Evolutionary conservation across 257 asterid genomes (phyloP), one percentile per base, ranked within the genome.

Genomic region (Forsythia suspensa): DNA sequence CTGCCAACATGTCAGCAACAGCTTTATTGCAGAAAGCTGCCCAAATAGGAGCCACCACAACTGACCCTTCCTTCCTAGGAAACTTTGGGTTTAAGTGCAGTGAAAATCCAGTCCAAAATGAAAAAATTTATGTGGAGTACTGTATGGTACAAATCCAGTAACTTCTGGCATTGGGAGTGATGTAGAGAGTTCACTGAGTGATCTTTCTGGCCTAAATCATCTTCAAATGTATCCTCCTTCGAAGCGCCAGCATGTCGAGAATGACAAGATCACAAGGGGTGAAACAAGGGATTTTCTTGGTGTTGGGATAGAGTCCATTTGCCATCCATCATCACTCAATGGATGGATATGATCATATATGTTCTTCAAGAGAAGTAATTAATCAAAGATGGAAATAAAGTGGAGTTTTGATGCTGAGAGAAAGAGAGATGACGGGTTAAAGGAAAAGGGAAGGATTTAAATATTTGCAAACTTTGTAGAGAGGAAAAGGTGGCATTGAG

Each of bases 281-380:
- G 90, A 91, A 84, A 95, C 98, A 3, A 92, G 98, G 87, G 98
- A 92, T 81, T 95, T 95, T 85, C 93, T 95, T 82, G 98, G 98
- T 6, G 98, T 94, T 82, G 97, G 98, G 71, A 85, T 86, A 29
- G 96, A 89, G 51, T 67, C 97, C 73, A 88, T 94, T 51, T 92
- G 96, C 86, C 93, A 85, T 81, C 97, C 95, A 74, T 77, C 97
- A 65, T 87, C 98, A 42, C 85, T 95, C 85, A 88, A 90, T 78
- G 96, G 95, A 83, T 95, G 96, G 98, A 87, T 91, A 76, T 94
- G 96, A 94, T 82, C 18, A 67, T 43, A 1, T 18, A 20, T 29
- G 48, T 6, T 39, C 52, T 59, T 70, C 11, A 48, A 13, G 57
- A 13, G 65, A 55, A 55, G 65, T 29, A 29, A 29, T 29, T 29